Conservation (phyloP, 257 asterid species). For the Gynochthodes officinalis region DNA sequence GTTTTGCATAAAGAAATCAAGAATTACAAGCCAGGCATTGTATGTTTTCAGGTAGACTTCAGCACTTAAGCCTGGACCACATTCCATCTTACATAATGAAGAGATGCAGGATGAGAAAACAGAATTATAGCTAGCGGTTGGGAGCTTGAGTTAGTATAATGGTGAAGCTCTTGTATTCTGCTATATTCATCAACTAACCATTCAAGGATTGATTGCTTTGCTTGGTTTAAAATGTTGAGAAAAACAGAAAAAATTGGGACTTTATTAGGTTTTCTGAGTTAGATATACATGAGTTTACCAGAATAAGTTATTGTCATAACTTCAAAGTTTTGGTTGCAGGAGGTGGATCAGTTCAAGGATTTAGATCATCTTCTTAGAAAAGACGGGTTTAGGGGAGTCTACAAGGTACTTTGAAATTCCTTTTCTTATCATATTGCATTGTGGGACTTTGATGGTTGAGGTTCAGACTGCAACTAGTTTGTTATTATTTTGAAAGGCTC, state of each 20-base stretch:
- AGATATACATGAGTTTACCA: not conserved
- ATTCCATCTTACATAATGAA: not conserved
- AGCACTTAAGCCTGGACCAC: not conserved
- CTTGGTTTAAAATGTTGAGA: not conserved
- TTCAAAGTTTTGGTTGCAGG: slow-evolving; percentile 43
- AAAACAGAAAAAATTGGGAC: not conserved
- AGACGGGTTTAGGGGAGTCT: slow-evolving; percentile 74
- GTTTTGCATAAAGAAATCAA: slow-evolving; percentile 54
- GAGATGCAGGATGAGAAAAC: not conserved
- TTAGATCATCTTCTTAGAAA: slow-evolving; percentile 47
- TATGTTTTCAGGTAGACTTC: slow-evolving; percentile 71
- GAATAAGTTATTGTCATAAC: not conserved
- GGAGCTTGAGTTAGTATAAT: not conserved
- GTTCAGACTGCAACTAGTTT: slow-evolving; percentile 26
- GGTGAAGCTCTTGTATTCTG: not conserved
- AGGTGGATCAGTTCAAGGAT: slow-evolving; percentile 78
- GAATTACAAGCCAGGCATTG: slow-evolving; percentile 54
- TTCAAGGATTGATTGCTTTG: not conserved
- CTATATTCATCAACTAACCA: no score
- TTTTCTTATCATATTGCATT: slow-evolving; percentile 14
- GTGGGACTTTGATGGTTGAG: slow-evolving; percentile 13
- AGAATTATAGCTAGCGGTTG: not conserved
- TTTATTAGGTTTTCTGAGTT: not conserved
- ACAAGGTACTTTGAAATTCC: slow-evolving; percentile 46
- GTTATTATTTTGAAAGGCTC: slow-evolving; percentile 43